A percentile compares a stretch with the other conserved stretches of the same genome.
These are phyloP conservation scores for Gossypium schwendimanii DNA, from an alignment of 441 rosid genomes.

Conservation along the genomic window DNA sequence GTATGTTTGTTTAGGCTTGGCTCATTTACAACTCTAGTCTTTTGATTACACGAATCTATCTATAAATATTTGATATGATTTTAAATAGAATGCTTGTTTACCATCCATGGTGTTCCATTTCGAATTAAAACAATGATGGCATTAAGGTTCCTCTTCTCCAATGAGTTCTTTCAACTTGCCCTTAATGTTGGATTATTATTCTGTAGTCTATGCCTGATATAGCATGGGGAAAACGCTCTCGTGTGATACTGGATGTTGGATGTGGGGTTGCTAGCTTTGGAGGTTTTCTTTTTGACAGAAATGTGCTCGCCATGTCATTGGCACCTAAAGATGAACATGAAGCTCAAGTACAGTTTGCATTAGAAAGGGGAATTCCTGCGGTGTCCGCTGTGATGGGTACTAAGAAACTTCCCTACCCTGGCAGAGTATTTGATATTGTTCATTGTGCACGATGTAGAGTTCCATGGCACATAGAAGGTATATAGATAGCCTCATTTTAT, in stretches of 20 bases:
- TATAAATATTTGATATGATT: not conserved
- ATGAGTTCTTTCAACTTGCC: not conserved
- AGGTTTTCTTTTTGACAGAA: conserved; percentile 82
- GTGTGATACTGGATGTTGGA: conserved; percentile 90
- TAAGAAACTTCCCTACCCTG: conserved; percentile 84
- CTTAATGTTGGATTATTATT: conserved; percentile 9
- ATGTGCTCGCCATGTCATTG: conserved; percentile 78
- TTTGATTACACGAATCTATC: not conserved
- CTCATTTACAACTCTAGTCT: not conserved
- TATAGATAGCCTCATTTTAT: not conserved
- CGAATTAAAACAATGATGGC: not conserved
- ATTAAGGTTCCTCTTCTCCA: not conserved
- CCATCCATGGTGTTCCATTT: not conserved
- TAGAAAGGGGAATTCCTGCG: conserved; percentile 95
- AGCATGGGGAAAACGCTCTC: conserved; percentile 83
- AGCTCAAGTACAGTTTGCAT: conserved; percentile 93
- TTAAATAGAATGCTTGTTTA: not conserved
- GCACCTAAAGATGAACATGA: conserved; percentile 99
- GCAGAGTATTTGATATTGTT: conserved; percentile 75
- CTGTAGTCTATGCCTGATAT: conserved; percentile 73
- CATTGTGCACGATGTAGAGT: conserved; percentile 99
- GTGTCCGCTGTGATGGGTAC: conserved; percentile 98
- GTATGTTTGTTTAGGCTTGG: not conserved
- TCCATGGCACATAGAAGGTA: conserved; percentile 98
- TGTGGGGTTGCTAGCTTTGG: conserved; percentile 98